Evolutionary conservation across 176 grass and related monocot genomes (phyloP), one percentile per base, ranked within the genome.

Genomic region (Lolium perenne): DNA sequence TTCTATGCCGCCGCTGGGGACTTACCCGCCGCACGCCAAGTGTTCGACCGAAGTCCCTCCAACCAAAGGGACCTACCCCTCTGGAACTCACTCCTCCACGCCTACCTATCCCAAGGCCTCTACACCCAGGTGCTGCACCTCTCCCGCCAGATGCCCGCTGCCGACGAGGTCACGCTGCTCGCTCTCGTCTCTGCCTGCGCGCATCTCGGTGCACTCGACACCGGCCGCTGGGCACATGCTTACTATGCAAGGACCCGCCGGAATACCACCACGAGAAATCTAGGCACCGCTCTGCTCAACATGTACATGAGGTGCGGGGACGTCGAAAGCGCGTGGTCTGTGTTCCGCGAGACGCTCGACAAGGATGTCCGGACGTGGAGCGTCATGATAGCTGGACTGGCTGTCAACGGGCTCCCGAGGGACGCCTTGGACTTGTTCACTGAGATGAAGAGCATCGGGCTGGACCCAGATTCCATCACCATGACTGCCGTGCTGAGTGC

Each of bases 291-390:
- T n/a, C 83, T 90, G 38, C 41, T 90, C 68, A 90, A 90, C 83
- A 90, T 90, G 88, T 90, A 90, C 49, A 74, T 84, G 45, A 90
- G 78, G 78, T 90, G 83, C 22, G 83, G 88, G 12, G 88, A 90
- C 14, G 63, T 90, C 12, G 68, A 75, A n/a, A 90, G 70, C 58
- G 83, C 88, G 0, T 58, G 77, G 77, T 59, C 59, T 17, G 49
- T 86, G 35, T 90, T 86, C 68, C 58, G 47, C 1, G 20, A 60
- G 16, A 82, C 72, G 40, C 57, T 13, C 16, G 40, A 82, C 49
- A 90, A 86, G 78, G 83, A 90, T 50, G 77, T 86, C 38, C 79
- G 78, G 70, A 71, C 60, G 3, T 90, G 88, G 88, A 86, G 78
- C 6, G 70, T 82, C 58, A 90, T 90, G 88, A 90, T 90, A 13